Evolutionary conservation across 2,329 filamentous ascomycete species (phyloP), one percentile per base, ranked within the genome.

Genomic region (Coniochaeta sp.): DNA sequence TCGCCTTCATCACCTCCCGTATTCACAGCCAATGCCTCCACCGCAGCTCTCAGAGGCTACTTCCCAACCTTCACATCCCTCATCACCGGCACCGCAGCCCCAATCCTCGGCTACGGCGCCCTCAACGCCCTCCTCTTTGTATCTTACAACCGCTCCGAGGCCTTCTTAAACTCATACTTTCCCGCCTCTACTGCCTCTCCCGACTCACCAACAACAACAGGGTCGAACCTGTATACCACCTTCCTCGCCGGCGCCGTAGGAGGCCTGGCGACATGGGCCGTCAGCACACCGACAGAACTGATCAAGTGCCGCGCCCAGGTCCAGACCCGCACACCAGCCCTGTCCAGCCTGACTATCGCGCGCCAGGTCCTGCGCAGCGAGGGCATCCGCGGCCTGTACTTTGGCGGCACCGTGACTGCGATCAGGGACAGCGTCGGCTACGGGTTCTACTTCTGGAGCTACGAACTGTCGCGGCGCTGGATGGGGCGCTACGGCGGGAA

Each of bases 371-470:
- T 86, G 67, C 78, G 73, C 38, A 75, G 71, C 1, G 72, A 79
- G 59, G 85, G 88, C 4, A 79, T 91, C 3, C 79, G 81, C 43
- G 93, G 92, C 0, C 74, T 97, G 24, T 97, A 96, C 70, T 82
- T 87, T 63, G 93, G 92, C 22, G 93, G 93, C 22, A 79, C 77
- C 0, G 85, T 97, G 17, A 98, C 93, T 0, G 90, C 89, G 59
- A 71, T 93, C 44, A 82, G 93, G 57, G 93, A 98, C 74, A 88
- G 89, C 61, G 83, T 97, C 60, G 93, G 93, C n/a, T 98, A 97
- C 74, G 93, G 93, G 0, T 97, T 97, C 73, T 98, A 97, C 71
- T 98, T 98, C 73, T 96, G 90, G 89, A 89, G 89, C 1, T 98
- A 97, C 70, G 90, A 96, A 73, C 77, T 93, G 61, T 91, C 88